Evolutionary conservation across 768 basidiomycete genomes (phyloP), one percentile per base, ranked within the genome.

Genomic region (Clitopilus hobsonii): DNA sequence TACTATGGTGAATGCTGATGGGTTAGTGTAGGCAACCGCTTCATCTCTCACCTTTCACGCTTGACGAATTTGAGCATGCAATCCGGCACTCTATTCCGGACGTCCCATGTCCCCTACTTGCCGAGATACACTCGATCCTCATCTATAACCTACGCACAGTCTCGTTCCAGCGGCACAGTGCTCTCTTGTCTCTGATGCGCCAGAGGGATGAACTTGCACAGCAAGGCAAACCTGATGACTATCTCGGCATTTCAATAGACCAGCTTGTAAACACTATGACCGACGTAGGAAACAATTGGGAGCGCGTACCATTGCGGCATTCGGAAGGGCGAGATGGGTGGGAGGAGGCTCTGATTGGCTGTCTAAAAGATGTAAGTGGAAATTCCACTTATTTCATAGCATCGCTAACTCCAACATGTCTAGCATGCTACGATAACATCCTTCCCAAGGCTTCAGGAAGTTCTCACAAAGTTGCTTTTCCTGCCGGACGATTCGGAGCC

Each of bases 41-140:
- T 14, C 86, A 89, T 58, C 71, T 99, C 16, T 95, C 95, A 11
- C 75, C 86, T 11, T 91, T 98, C 67, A 88, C 94, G 0, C 75
- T 99, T 63, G 97, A 99, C 68, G 96, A 98, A 65, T 91, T 89
- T 66, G 94, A 94, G 65, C 81, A 85, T 55, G 88, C 94, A 0
- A 74, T 98, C 26, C 86, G 87, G 49, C 96, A 98, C 70, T 77
- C 82, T 26, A 69, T 77, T 49, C 56, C 71, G 49, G 90, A 96
- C 52, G 76, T 83, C 2, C 80, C 86, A 2, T 95, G 93, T 62
- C 63, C 79, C 16, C 75, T 99, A 45, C 80, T 98, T 38, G 84
- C 84, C 51, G 97, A 99, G 71, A 80, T 94, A 47, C 94, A 98
- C 69, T 85, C 91, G 1, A 82, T 85, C 1, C 82, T 99, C 45